Base-by-base conservation (phyloP, 352 stramenopile genomes). In the Halophytophthora polymorphica region DNA sequence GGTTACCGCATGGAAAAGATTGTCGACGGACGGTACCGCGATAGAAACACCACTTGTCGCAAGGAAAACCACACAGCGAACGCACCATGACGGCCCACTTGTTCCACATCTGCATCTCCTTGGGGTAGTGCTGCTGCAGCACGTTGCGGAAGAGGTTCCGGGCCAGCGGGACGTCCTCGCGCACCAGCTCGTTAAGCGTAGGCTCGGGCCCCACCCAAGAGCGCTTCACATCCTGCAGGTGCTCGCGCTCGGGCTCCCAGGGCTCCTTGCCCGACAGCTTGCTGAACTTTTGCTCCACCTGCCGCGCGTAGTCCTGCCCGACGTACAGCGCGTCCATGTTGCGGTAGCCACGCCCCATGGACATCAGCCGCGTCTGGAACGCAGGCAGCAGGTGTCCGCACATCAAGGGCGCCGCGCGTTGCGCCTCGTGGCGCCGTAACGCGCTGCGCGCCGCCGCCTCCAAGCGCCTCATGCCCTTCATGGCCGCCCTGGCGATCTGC, bases 31-130 rank as follows among this genome's bases (percentile, higher is more conserved):
- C 4, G 25, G 8, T 4, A 31, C n/a, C n/a, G 25, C 4, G 4
- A 31, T 4, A 31, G 25, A 31, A 31, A 8, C 25, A 31, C 4
- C 25, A 31, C 25, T 31, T 31, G 25, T 8, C 25, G 8, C 25
- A 31, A 31, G 8, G 4, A 31, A 31, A 31, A 31, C 4, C 8
- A 31, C 25, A 31, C 25, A 31, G 25, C 25, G 15, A 38, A 64
- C 56, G 15, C 60, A 74, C 61, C 84, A 95, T 95, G 38, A 85
- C 82, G 40, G 70, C 84, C 84, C 84, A 95, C 56, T 95, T 95
- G 71, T 95, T 95, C 84, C 84, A 95, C 84, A 95, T 95, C 58
- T 71, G 76, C 82, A 95, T 93, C 67, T 95, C 82, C 18, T 83
- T 77, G 6, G 67, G 57, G 61, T 95, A 95, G 29, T 83, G 63